These are phyloP conservation scores for Ascochyta lentis DNA, from an alignment of 2,329 filamentous ascomycete genomes.

Conservation along the genomic window DNA sequence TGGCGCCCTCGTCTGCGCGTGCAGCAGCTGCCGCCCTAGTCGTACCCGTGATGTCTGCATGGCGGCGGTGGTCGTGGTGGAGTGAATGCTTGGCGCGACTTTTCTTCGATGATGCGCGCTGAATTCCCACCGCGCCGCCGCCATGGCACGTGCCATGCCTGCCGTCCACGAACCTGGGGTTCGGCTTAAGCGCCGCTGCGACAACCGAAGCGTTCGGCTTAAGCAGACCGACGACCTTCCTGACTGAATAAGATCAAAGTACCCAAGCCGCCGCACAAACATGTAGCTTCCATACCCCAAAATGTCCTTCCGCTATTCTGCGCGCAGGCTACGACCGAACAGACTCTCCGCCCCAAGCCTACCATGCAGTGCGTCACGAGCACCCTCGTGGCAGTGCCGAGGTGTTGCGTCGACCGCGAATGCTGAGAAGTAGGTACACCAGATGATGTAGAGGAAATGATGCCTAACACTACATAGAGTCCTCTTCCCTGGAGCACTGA, in stretches of 20 bases:
- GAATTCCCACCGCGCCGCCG: conserved; percentile 15
- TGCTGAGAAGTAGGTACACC: conserved; percentile 63
- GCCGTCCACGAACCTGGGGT: conserved; percentile 6
- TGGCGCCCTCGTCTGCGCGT: conserved; percentile 20
- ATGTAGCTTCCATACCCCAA: conserved; percentile 31
- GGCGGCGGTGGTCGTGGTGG: conserved; percentile 27
- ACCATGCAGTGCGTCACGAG: conserved; percentile 21
- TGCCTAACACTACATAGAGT: conserved; percentile 50
- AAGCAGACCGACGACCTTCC: conserved; percentile 16
- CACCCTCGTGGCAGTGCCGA: conserved; percentile 50
- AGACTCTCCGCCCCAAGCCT: conserved; percentile 17
- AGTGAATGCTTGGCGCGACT: conserved; percentile 37
- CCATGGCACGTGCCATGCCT: conserved; percentile 38
- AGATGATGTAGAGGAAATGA: background rate
- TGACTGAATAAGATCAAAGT: conserved; percentile 23
- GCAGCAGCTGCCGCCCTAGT: conserved; percentile 42
- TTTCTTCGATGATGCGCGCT: conserved; percentile 26
- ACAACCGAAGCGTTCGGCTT: conserved; percentile 35
- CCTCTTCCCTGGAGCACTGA: conserved; percentile 89
- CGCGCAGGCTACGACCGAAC: conserved; percentile 33
- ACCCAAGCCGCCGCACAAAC: conserved; percentile 22
- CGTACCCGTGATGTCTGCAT: conserved; percentile 37
- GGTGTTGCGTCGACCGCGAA: conserved; percentile 65
- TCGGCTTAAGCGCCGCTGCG: conserved; percentile 8
- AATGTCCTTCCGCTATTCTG: conserved; percentile 45